Base-by-base conservation (phyloP, 2,329 filamentous ascomycete species). In the Lachnellula occidentalis region DNA sequence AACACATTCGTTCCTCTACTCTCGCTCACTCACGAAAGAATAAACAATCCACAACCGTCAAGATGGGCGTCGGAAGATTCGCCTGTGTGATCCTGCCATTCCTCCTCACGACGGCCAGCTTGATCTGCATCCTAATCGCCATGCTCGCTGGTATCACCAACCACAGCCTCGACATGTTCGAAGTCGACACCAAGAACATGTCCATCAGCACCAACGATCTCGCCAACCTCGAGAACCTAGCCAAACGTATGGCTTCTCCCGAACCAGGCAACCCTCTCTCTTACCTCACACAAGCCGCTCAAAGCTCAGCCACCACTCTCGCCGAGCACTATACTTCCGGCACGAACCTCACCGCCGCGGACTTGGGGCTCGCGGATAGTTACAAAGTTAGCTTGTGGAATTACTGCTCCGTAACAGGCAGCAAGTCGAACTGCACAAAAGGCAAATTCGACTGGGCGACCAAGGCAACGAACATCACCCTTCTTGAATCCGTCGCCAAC, bases 81-180 rank as follows among this genome's bases (percentile, higher is more conserved):
- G 76, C 88, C 71, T 96, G 91, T 74, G 94, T 97, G 73, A 82
- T 88, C 73, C 77, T 91, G 76, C 92, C 92, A 57, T 91, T 96
- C 74, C 77, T 82, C 61, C 80, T 96, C 67, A 92, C 90, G 19
- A 74, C 94, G 65, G 87, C 80, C 60, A 86, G 88, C 56, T 77
- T 96, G 66, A 74, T 94, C 65, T 87, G 87, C 63, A 72, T 86
- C 60, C 72, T 85, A 58, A 74, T 84, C 46, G 80, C 76, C 15
- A 76, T 77, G 45, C 75, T 83, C 48, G 75, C 76, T 27, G 81
- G 80, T 54, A 74, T 85, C 37, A 71, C 76, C 54, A 76, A 79
- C 73, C 80, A 81, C 68, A 72, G 70, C 61, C 70, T 84, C 37
- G 80, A 78, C 70, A 71, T 85, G 63, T 81, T 85, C 72, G 70